Evolutionary conservation across 2,329 filamentous ascomycete species (phyloP).

Genomic region (Exophiala spinifera): DNA sequence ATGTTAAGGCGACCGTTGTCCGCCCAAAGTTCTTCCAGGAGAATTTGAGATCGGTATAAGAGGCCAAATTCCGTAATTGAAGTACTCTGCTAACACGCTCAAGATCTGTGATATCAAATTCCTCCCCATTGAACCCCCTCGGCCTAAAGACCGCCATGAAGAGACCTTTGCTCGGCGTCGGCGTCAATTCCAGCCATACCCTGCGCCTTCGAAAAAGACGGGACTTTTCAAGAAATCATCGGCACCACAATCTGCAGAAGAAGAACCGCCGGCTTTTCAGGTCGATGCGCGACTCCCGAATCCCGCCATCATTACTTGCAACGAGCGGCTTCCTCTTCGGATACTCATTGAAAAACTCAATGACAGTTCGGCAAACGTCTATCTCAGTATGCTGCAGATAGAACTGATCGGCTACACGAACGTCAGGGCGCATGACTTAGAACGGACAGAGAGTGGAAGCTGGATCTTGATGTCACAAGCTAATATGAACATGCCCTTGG

Average conservation of each 20-base stretch:
- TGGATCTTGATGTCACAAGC: slow-evolving; percentile 73
- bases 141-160: slow-evolving; percentile 63
- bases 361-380: slow-evolving; percentile 66
- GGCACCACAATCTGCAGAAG: slow-evolving; percentile 18
- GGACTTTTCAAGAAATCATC: slow-evolving; percentile 56
- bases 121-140: slow-evolving; percentile 85
- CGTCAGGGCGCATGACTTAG: slow-evolving; percentile 72
- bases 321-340: slow-evolving; percentile 76
- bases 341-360: slow-evolving; percentile 75
- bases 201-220: slow-evolving; percentile 49
- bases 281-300: slow-evolving; percentile 84
- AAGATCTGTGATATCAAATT: slow-evolving; percentile 63
- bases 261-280: slow-evolving; percentile 57
- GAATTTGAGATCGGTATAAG: slow-evolving; percentile 63
- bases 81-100: slow-evolving; percentile 7
- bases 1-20: slow-evolving; percentile 90
- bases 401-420: slow-evolving; percentile 76
- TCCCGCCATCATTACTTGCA: slow-evolving; percentile 84
- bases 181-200: slow-evolving; percentile 53
- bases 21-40: slow-evolving; percentile 86
- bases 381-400: slow-evolving; percentile 75
- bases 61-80: background rate
- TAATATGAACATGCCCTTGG: slow-evolving; percentile 69
- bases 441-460: slow-evolving; percentile 65
- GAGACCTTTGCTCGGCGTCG: slow-evolving; percentile 80